phyloP scores from a whole-genome alignment of 345 rosid species.

The Conringia planisiliqua region DNA sequence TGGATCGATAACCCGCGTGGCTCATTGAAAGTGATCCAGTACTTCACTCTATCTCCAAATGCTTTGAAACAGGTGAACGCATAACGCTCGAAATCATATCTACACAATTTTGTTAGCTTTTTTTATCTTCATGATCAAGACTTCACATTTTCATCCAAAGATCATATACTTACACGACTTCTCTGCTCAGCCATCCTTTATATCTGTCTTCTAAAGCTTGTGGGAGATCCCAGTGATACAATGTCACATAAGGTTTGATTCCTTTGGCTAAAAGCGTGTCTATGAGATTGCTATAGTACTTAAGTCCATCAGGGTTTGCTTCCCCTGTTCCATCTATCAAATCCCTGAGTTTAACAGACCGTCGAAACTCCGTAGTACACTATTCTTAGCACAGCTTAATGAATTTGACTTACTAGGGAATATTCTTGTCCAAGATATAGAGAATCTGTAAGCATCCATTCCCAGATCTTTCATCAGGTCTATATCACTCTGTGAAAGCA shows the following conservation, averaged over 20 bases:
- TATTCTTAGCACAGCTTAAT: background rate
- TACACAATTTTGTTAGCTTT: conserved; percentile 29
- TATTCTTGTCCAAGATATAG: conserved; percentile 93
- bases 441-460: conserved; percentile 91
- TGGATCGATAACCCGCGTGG: conserved; percentile 82
- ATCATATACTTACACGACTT: conserved; percentile 56
- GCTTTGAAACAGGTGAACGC: conserved; percentile 77
- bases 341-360: background rate
- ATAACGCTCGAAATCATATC: conserved; percentile 67
- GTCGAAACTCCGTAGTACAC: background rate
- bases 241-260: conserved; percentile 84
- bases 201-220: conserved; percentile 85
- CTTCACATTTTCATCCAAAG: background rate
- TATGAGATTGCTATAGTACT: conserved; percentile 66
- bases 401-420: conserved; percentile 58
- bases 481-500: conserved; percentile 58
- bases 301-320: conserved; percentile 60
- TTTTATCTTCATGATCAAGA: background rate
- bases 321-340: conserved; percentile 80
- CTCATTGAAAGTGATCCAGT: conserved; percentile 94
- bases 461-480: conserved; percentile 83
- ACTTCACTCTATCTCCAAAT: conserved; percentile 83
- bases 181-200: conserved; percentile 73
- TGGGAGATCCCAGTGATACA: conserved; percentile 99
- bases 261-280: conserved; percentile 71